Conservation (phyloP, 495 filamentous ascomycete species). For the Talaromyces stipitatus region DNA sequence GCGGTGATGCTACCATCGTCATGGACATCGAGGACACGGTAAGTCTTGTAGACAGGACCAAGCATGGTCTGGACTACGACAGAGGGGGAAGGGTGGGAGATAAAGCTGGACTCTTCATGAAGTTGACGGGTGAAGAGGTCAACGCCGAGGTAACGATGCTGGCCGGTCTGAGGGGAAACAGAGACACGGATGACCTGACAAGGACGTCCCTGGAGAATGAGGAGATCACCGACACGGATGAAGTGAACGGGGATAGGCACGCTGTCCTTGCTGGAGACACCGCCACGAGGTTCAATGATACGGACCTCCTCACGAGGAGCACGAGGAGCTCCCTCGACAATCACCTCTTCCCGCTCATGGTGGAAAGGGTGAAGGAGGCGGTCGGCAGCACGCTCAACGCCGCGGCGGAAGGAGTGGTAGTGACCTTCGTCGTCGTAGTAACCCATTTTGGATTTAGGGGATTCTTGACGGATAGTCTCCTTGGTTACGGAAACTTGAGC, state of each 20-base stretch:
- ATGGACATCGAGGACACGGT: slow-evolving; percentile 96
- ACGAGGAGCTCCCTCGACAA: slow-evolving; percentile 42
- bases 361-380: slow-evolving; percentile 64
- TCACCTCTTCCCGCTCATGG: slow-evolving; percentile 49
- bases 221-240: slow-evolving; percentile 95
- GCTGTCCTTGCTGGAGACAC: slow-evolving; percentile 57
- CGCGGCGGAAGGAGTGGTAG: slow-evolving; percentile 89
- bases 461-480: slow-evolving; percentile 41
- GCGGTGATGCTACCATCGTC: slow-evolving; percentile 73
- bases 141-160: slow-evolving; percentile 99
- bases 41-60: slow-evolving; percentile 99
- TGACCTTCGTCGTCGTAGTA: slow-evolving; percentile 99
- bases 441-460: slow-evolving; percentile 72
- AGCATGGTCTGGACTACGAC: slow-evolving; percentile 99
- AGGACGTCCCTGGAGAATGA: slow-evolving; percentile 97
- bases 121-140: slow-evolving; percentile 99
- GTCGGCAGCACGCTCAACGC: slow-evolving; percentile 77
- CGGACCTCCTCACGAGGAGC: slow-evolving; percentile 42
- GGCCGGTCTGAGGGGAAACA: slow-evolving; percentile 93
- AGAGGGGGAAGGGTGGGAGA: slow-evolving; percentile 91
- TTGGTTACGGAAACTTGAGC: slow-evolving; percentile 29
- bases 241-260: slow-evolving; percentile 99
- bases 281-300: slow-evolving; percentile 44
- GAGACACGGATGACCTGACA: slow-evolving; percentile 99
- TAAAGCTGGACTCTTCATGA: slow-evolving; percentile 96